A percentile compares a stretch with the other conserved stretches of the same genome.
phyloP scores from a whole-genome alignment of 2,329 filamentous ascomycete species.

The Alternaria sp. region DNA sequence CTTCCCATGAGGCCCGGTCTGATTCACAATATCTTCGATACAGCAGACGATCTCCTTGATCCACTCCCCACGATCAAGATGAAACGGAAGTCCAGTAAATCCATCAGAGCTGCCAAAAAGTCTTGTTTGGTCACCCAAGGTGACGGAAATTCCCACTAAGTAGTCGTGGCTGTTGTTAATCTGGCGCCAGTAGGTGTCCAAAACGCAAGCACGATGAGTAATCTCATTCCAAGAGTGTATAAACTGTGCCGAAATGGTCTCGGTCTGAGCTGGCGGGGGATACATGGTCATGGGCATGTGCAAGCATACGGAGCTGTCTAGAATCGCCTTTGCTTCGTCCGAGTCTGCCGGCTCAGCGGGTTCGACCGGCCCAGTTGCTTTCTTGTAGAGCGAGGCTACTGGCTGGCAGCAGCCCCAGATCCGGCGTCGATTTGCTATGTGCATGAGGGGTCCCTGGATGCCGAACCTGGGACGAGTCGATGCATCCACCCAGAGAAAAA shows the following conservation, averaged over 20 bases:
- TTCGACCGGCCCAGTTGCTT: background rate
- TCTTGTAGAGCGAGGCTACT: conserved; percentile 8
- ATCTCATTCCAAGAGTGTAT: conserved; percentile 18
- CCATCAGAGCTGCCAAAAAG: conserved; percentile 16
- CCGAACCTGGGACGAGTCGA: conserved; percentile 21
- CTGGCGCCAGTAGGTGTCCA: conserved; percentile 23
- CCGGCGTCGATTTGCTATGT: conserved; percentile 41
- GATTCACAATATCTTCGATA: background rate
- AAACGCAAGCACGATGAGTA: conserved; percentile 5
- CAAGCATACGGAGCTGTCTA: background rate
- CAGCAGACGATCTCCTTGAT: conserved; percentile 11
- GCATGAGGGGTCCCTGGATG: conserved; percentile 32
- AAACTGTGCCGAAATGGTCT: conserved; percentile 11
- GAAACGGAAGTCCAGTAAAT: background rate
- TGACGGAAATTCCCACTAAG: conserved; percentile 18
- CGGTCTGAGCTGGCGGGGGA: conserved; percentile 5
- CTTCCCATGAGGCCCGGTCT: background rate
- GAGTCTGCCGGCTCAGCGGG: background rate
- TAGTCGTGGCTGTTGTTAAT: background rate
- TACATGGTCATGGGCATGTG: conserved; percentile 15
- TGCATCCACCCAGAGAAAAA: conserved; percentile 31
- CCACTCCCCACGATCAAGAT: conserved; percentile 15
- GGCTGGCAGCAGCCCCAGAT: conserved; percentile 31
- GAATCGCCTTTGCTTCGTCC: conserved; percentile 13
- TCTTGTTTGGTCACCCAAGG: conserved; percentile 6